Evolutionary conservation across 768 basidiomycete genomes (phyloP).

Genomic region (Sarcomyxa edulis): DNA sequence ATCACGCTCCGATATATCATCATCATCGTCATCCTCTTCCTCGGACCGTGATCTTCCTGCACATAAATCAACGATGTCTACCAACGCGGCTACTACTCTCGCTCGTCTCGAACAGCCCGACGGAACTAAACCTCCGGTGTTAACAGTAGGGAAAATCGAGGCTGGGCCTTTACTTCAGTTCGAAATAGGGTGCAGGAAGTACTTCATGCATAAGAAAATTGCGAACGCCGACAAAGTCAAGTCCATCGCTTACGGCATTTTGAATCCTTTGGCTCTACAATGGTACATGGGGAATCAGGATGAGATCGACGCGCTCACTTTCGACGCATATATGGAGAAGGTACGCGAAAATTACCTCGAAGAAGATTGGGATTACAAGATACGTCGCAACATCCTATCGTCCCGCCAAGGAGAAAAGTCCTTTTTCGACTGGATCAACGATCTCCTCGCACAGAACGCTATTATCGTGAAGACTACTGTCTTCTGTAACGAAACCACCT

Average conservation of each 20-base stretch:
- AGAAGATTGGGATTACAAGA: constrained; percentile 11
- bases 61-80: too few relatives aligned
- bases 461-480: constrained; percentile 8
- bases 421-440: constrained; percentile 12
- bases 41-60: too few relatives aligned
- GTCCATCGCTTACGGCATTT: not conserved
- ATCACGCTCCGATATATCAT: too few relatives aligned
- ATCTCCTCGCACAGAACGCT: constrained; percentile 10
- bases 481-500: constrained; percentile 4
- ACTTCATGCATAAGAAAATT: not conserved
- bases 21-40: too few relatives aligned
- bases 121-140: too few relatives aligned
- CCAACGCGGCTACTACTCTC: too few relatives aligned
- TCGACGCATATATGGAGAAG: constrained; percentile 10
- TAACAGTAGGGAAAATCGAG: too few relatives aligned
- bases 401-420: constrained; percentile 1
- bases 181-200: too few relatives aligned
- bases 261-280: not conserved
- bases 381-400: constrained; percentile 2
- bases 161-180: too few relatives aligned
- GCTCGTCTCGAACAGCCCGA: too few relatives aligned
- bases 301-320: constrained; percentile 6
- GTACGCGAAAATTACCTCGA: constrained; percentile 9
- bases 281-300: constrained; percentile 9
- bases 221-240: not conserved